Evolutionary conservation across 2,329 filamentous ascomycete genomes (phyloP).

Genomic region (Samsoniella hepiali): DNA sequence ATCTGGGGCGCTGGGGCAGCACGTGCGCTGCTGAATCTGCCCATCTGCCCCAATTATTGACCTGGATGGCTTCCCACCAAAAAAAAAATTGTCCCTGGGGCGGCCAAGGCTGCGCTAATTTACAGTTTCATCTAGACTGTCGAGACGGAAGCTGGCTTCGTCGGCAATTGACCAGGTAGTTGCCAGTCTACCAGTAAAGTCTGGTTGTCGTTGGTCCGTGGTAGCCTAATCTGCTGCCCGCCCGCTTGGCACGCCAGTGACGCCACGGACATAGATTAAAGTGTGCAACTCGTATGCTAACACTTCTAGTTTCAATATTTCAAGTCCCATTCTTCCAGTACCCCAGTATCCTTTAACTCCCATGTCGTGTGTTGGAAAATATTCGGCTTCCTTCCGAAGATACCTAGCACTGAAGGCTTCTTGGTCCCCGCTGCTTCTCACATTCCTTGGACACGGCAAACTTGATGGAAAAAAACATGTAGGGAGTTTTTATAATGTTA

Average conservation of each 20-base stretch:
- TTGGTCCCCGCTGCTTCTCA: too few species aligned
- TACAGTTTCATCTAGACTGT: neutral
- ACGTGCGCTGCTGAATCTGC: conserved; percentile 4
- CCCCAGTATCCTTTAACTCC: too few species aligned
- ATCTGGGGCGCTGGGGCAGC: conserved; percentile 2
- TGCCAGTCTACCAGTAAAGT: neutral
- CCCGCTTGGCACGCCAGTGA: neutral
- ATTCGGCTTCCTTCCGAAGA: too few species aligned
- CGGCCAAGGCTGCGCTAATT: neutral
- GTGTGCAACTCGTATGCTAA: neutral
- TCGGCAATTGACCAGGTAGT: neutral
- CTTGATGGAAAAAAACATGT: too few species aligned
- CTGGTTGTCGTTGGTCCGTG: too few species aligned
- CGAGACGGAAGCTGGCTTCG: neutral
- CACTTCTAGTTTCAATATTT: too few species aligned
- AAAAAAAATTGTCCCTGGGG: neutral
- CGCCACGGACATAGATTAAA: neutral
- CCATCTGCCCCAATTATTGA: neutral
- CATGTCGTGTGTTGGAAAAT: too few species aligned
- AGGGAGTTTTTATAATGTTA: too few species aligned
- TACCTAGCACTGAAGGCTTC: too few species aligned
- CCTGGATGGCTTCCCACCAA: neutral
- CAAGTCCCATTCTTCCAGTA: too few species aligned
- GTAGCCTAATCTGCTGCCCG: neutral
- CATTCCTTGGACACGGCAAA: too few species aligned